Conservation (phyloP, 768 basidiomycete genomes). For the Tricholoma furcatifolium region DNA sequence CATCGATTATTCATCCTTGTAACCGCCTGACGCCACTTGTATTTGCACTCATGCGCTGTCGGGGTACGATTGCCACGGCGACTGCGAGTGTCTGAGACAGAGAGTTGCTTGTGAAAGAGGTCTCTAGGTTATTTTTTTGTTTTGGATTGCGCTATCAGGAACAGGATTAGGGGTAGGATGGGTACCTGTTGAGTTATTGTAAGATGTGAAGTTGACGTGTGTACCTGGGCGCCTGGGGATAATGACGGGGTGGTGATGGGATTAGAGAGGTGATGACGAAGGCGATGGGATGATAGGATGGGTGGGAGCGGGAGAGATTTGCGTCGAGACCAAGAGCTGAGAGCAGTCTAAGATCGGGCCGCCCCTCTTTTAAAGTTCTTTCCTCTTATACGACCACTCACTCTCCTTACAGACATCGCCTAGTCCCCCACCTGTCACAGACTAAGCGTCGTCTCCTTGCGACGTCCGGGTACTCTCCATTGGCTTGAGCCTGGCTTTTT, state of each 20-base stretch:
- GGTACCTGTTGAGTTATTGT: background rate
- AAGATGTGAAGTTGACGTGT: background rate
- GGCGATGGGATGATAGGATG: background rate
- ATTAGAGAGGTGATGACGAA: background rate
- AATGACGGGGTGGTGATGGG: background rate
- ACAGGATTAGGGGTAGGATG: background rate
- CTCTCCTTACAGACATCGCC: too few relatives aligned
- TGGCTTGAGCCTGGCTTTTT: too few relatives aligned
- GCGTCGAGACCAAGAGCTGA: background rate
- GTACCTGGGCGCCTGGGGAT: too few relatives aligned
- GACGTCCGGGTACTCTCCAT: background rate
- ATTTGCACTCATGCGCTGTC: background rate
- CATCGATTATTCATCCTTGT: conserved; percentile 11
- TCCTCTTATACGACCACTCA: too few relatives aligned
- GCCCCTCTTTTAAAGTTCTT: conserved; percentile 5
- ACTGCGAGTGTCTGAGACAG: conserved; percentile 5
- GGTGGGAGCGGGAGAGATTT: conserved; percentile 12
- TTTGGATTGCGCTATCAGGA: conserved; percentile 9
- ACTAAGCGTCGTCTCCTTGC: background rate
- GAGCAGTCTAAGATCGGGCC: conserved; percentile 14
- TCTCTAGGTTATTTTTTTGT: conserved; percentile 1
- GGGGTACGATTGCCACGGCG: background rate
- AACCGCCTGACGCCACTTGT: background rate
- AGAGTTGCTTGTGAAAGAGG: conserved; percentile 12
- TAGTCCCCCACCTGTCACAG: too few relatives aligned